Conservation (phyloP, 352 stramenopile genomes). For the Salisapilia sapeloensis region DNA sequence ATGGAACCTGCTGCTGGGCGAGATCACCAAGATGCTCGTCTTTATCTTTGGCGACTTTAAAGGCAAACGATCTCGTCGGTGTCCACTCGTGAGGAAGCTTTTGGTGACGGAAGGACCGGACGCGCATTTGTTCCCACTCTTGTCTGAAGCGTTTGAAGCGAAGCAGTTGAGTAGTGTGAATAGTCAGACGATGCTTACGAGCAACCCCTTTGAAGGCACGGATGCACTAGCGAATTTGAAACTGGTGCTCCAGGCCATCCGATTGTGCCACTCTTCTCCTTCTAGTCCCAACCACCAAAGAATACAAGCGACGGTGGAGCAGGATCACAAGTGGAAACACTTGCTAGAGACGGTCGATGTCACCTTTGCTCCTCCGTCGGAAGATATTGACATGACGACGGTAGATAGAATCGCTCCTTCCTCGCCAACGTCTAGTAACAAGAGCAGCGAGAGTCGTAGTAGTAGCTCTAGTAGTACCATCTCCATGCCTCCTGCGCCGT, state of each 20-base stretch:
- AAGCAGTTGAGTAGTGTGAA: conserved; percentile 8
- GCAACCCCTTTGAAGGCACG: conserved; percentile 20
- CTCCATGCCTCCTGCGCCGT: conserved; percentile 7
- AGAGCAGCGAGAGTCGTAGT: background rate
- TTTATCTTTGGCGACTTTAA: conserved; percentile 80
- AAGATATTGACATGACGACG: too few relatives aligned
- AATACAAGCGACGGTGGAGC: conserved; percentile 29
- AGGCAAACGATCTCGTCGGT: conserved; percentile 65
- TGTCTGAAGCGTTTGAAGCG: conserved; percentile 41
- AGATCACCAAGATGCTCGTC: conserved; percentile 76
- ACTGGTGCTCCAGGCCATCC: conserved; percentile 60
- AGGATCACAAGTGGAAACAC: conserved; percentile 30
- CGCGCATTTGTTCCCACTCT: conserved; percentile 29
- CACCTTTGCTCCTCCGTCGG: too few relatives aligned
- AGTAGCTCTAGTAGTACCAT: conserved; percentile 1
- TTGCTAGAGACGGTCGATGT: conserved; percentile 16
- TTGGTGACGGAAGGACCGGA: conserved; percentile 31
- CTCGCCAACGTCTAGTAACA: background rate
- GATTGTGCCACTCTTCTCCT: conserved; percentile 53
- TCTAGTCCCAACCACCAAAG: conserved; percentile 59
- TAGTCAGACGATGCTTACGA: conserved; percentile 10
- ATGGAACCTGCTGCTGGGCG: conserved; percentile 53
- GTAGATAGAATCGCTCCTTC: too few relatives aligned
- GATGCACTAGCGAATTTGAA: conserved; percentile 70
- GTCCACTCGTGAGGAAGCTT: conserved; percentile 58